Conservation (phyloP, 441 rosid genomes). For the Pelargonium fulgidum region DNA sequence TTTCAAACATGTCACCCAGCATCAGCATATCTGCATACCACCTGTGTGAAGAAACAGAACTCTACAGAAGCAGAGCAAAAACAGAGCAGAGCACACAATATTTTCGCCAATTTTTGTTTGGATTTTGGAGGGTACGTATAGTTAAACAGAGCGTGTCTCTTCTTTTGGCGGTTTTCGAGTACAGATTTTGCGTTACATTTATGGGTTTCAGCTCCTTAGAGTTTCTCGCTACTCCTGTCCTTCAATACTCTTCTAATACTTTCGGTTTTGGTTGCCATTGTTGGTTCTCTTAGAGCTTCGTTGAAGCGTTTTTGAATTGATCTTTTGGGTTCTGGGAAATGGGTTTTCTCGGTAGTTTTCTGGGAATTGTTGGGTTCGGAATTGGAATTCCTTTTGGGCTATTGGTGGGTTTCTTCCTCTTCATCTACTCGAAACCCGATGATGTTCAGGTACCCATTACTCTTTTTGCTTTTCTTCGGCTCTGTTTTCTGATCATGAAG, state of each 20-base stretch:
- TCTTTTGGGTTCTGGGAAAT: conserved; percentile 10
- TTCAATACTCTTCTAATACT: no score
- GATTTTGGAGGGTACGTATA: no score
- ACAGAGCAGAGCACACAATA: no score
- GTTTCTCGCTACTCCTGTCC: background rate
- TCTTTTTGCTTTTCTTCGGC: background rate
- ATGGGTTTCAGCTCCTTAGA: conserved; percentile 1
- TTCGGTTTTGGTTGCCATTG: background rate
- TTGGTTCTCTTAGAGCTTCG: background rate
- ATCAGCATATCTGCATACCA: no score
- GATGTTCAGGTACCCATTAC: conserved; percentile 36
- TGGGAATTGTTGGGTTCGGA: conserved; percentile 36
- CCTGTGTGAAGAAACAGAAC: no score
- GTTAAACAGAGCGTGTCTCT: no score
- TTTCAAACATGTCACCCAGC: no score
- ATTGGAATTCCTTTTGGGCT: conserved; percentile 49
- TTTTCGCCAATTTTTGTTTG: no score
- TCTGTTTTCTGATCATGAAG: background rate
- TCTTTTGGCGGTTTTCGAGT: no score
- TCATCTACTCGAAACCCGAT: conserved; percentile 52
- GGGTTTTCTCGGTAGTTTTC: conserved; percentile 29
- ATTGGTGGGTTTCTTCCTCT: conserved; percentile 51
- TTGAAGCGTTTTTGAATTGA: background rate
- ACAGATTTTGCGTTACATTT: background rate
- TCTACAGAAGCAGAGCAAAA: no score